Conservation (phyloP, 495 filamentous ascomycete species). For the Aspergillus cavernicola region DNA sequence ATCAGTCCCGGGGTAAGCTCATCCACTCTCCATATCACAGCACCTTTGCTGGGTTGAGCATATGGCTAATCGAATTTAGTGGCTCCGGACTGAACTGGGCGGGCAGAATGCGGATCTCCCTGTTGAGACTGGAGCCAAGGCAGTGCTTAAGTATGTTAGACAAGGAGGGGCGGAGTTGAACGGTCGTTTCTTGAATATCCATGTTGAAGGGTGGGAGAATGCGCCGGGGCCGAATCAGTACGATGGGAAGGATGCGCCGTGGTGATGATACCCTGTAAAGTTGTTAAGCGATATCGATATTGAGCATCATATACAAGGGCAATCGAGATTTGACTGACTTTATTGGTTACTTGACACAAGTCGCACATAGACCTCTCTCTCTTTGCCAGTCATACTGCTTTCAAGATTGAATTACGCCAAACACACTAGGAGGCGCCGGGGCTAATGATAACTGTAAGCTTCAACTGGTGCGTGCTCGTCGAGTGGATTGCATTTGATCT, state of each 20-base stretch:
- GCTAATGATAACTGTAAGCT: too few relatives aligned
- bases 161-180: neutral
- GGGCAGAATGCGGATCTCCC: constrained; percentile 40
- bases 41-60: neutral
- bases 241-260: constrained; percentile 11
- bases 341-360: too few relatives aligned
- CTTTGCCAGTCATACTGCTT: too few relatives aligned
- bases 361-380: too few relatives aligned
- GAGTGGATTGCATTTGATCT: too few relatives aligned
- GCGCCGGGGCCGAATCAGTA: constrained; percentile 6
- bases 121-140: constrained; percentile 39
- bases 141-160: constrained; percentile 42
- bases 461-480: too few relatives aligned
- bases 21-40: neutral
- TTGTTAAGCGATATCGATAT: too few relatives aligned
- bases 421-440: too few relatives aligned
- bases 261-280: neutral
- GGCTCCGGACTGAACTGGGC: constrained; percentile 49
- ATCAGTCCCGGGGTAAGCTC: constrained; percentile 35
- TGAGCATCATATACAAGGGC: too few relatives aligned
- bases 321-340: too few relatives aligned
- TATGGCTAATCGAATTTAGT: constrained; percentile 23
- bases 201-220: constrained; percentile 15
- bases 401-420: too few relatives aligned
- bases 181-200: constrained; percentile 11